Percentiles rank a stretch among this genome's conserved stretches.
Conservation (phyloP, 2,329 filamentous ascomycete species). For the Pseudopithomyces maydicus region DNA sequence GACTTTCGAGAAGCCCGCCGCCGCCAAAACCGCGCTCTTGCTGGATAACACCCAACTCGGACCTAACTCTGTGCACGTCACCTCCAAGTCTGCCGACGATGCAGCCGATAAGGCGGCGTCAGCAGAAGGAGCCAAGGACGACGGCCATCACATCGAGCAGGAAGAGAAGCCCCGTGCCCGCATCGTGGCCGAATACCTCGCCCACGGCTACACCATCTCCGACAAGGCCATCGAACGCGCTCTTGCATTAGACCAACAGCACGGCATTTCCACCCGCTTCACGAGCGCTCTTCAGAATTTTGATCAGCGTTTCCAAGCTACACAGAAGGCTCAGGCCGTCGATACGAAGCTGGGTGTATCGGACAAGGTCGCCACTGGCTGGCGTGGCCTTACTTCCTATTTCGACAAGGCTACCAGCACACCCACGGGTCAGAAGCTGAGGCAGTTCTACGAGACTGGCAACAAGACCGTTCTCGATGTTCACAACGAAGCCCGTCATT, state of each 20-base stretch:
- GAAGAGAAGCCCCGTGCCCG: conserved; percentile 96
- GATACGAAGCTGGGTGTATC: conserved; percentile 85
- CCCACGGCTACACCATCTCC: conserved; percentile 87
- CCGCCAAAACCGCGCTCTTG: conserved; percentile 94
- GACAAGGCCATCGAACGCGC: conserved; percentile 79
- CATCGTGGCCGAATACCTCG: conserved; percentile 94
- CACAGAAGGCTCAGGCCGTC: conserved; percentile 80
- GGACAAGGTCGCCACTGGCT: conserved; percentile 70
- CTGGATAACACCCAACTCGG: conserved; percentile 97
- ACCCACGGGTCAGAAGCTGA: conserved; percentile 85
- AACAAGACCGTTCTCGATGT: conserved; percentile 93
- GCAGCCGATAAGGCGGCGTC: conserved; percentile 64
- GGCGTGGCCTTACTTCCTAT: conserved; percentile 78
- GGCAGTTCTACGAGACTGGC: conserved; percentile 83
- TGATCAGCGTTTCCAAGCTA: conserved; percentile 85
- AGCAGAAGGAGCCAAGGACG: conserved; percentile 55
- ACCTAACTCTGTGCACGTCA: conserved; percentile 74
- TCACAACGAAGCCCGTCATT: conserved; percentile 83
- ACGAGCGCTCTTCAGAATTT: conserved; percentile 75
- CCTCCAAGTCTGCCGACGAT: conserved; percentile 69
- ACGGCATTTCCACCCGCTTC: conserved; percentile 84
- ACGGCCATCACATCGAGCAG: conserved; percentile 77
- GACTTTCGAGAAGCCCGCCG: conserved; percentile 94
- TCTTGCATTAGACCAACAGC: conserved; percentile 86
- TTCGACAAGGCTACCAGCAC: conserved; percentile 92